These are phyloP conservation scores for Wallacemonas sp. DNA, from an alignment of 208 protist species.

Conservation along the genomic window DNA sequence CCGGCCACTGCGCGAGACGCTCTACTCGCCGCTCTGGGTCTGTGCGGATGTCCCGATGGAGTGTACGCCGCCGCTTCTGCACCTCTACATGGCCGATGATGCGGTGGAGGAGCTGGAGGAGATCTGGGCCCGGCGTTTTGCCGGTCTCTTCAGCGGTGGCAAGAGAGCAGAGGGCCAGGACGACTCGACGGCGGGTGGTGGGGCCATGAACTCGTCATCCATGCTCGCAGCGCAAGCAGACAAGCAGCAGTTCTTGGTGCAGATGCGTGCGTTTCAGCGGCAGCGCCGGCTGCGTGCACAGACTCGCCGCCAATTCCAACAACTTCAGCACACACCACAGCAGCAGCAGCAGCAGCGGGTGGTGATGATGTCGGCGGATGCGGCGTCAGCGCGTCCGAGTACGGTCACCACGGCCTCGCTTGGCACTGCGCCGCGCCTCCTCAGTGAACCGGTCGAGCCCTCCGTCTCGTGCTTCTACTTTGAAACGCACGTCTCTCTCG, in stretches of 20 bases:
- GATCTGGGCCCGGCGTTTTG: constrained; percentile 4
- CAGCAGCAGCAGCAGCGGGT: neutral
- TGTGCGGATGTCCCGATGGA: constrained; percentile 34
- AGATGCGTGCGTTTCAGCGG: constrained; percentile 2
- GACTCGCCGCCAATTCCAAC: neutral
- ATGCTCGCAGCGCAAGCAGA: constrained; percentile 1
- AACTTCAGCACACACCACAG: neutral
- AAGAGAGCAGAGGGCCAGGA: neutral
- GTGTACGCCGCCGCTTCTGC: constrained; percentile 1
- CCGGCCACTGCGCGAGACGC: constrained; percentile 30
- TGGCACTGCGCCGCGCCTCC: neutral
- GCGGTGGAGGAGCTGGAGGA: constrained; percentile 20
- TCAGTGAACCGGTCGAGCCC: neutral
- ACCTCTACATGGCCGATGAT: constrained; percentile 11
- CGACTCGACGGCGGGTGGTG: neutral
- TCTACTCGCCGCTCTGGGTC: constrained; percentile 27
- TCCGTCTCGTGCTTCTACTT: constrained; percentile 50
- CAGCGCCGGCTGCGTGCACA: neutral
- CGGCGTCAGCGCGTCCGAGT: neutral
- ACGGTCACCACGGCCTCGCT: neutral
- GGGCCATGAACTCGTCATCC: neutral
- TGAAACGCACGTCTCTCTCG: constrained; percentile 67
- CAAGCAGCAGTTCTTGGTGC: neutral
- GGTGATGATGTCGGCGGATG: neutral
- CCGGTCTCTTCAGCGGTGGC: neutral